Base-by-base conservation (phyloP, 192 early-diverging fungal genomes). In the Coemansia sp. region DNA sequence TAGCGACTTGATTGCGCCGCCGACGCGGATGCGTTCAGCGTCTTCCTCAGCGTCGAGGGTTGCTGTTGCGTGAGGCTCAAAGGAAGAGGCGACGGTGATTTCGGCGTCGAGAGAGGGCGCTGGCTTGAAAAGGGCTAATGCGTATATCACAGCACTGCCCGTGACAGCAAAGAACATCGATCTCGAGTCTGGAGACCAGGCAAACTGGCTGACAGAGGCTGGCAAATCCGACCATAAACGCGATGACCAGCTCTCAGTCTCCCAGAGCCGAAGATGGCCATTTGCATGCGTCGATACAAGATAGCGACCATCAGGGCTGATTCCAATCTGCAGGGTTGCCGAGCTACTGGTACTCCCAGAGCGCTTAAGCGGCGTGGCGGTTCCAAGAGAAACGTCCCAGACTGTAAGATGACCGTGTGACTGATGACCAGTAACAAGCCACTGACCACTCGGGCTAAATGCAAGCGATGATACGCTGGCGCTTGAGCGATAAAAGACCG, bases 191-290 rank as follows among this genome's bases (percentile, higher is more conserved):
- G 82, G 77, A 30, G 82, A 67, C 82, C 82, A 84, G 0, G 63
- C 60, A 51, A 77, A 60, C 45, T 74, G 71, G 48, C 58, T 54
- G 17, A 73, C 50, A 33, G 59, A 61, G 17, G 58, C 65, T 8
- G 55, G 34, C 56, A 83, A 67, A 11, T 84, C 77, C 0, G 76
- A 79, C 82, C 82, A 84, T 49, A 78, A 66, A 0, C 68, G 67
- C 17, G 76, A 84, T 0, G 64, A 55, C 82, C 82, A 84, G 42
- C 52, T 20, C 42, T 74, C 67, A 0, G 75, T 75, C 50, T 84
- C 82, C 82, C 82, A 84, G n/a, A 84, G 67, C 28, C 82, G 64
- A 49, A 84, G 65, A 50, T 80, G 76, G 17, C 73, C 66, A 31
- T 75, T 72, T 0, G 81, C 72, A 56, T 83, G 81, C 18, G 72